phyloP scores from a whole-genome alignment of 805 yeast genomes.

The Pichia phayaonensis region DNA sequence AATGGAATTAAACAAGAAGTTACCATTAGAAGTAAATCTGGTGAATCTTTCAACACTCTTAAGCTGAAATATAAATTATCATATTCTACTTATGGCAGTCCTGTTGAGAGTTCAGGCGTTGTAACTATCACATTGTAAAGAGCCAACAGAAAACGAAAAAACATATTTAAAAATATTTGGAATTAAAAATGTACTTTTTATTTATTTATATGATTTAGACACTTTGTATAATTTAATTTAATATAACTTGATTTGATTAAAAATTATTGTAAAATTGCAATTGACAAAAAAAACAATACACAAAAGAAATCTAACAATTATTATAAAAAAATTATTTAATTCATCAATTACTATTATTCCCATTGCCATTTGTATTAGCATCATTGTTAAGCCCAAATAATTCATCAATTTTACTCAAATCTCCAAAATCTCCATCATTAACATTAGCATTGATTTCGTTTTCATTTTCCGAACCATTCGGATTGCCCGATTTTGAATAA shows the following conservation, averaged over 20 bases:
- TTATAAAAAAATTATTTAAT: too few relatives aligned
- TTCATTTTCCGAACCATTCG: not conserved
- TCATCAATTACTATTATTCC: not conserved
- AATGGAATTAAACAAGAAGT: constrained; percentile 23
- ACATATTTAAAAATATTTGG: not conserved
- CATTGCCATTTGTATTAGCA: not conserved
- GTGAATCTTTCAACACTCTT: constrained; percentile 20
- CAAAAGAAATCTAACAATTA: too few relatives aligned
- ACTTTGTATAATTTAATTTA: not conserved
- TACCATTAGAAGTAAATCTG: constrained; percentile 16
- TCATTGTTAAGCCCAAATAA: constrained; percentile 4
- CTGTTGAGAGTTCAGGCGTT: constrained; percentile 53
- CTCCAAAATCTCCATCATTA: constrained; percentile 3
- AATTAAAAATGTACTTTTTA: not conserved
- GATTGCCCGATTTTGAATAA: not conserved
- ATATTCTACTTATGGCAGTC: constrained; percentile 40
- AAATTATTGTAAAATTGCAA: not conserved
- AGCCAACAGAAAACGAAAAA: not conserved
- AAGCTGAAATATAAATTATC: constrained; percentile 73
- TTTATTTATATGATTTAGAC: not conserved
- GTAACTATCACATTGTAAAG: constrained; percentile 17
- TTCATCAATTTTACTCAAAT: constrained; percentile 9
- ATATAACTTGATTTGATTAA: not conserved
- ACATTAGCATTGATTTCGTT: not conserved
- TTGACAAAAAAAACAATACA: not conserved